Evolutionary conservation across 805 yeast species (phyloP), one percentile per base, ranked within the genome.

Genomic region (Candida qinlingensis): DNA sequence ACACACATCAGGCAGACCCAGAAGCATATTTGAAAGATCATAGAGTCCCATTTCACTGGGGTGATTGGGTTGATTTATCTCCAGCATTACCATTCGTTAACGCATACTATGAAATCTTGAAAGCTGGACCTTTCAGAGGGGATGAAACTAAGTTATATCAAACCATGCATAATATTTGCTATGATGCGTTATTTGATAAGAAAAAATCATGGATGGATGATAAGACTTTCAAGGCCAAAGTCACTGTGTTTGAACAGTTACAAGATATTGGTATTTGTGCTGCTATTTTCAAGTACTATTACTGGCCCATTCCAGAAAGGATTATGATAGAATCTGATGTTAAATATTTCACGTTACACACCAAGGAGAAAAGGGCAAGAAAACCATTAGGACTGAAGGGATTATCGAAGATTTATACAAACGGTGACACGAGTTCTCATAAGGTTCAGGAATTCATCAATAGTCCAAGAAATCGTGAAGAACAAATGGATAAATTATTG

Each of bases 31-130:
- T 59, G 10, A 6, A 28, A 10, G 6, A 41, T 3, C 41, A 60
- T 41, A 47, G 47, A 28, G 37, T 57, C 7, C 48, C 50, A 9
- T 56, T 58, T 50, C 63, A 67, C 55, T 68, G 70, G 73, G 64
- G 61, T 41, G 69, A 61, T 42, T 64, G 68, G 67, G 55, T 55
- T 12, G 66, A 64, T 43, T 41, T 58, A 3, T 48, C 57, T 4
- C 58, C 59, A 4, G 64, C 64, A 4, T 54, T 56, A 28, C 57
- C 65, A 13, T 62, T 61, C 44, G 54, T 56, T 28, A 37, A 55
- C 6, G 53, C 70, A 2, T 70, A 69, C 45, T 51, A 55, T n/a
- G 36, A 46, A 1, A 39, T 62, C 4, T 26, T 49, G 27, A 33
- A 46, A 12, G 13, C 33, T 11, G 34, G 41, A n/a, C 34, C 44